Evolutionary conservation across 2,329 filamentous ascomycete genomes (phyloP).

Genomic region (Diaporthe vexans): DNA sequence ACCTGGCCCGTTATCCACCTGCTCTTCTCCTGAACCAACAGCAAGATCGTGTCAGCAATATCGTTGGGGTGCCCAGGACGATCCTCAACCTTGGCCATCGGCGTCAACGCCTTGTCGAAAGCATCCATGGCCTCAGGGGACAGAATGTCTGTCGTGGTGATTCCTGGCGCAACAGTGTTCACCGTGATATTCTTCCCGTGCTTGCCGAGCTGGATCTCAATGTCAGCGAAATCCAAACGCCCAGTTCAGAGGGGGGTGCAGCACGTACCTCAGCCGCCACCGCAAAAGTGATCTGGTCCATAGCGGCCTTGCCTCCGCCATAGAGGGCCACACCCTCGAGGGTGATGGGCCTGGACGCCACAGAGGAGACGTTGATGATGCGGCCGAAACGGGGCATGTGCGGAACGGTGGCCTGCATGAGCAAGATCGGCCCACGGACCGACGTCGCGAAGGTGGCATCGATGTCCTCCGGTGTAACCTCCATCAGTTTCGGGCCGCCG

Average conservation of each 20-base stretch:
- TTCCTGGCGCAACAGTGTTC: slow-evolving; percentile 58
- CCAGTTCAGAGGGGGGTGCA: fast-evolving
- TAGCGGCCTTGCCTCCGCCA: slow-evolving; percentile 52
- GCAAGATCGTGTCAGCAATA: slow-evolving; percentile 57
- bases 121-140: slow-evolving; percentile 42
- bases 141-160: slow-evolving; percentile 53
- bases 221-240: not conserved
- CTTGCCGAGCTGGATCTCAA: not conserved
- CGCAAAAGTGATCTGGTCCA: slow-evolving; percentile 52
- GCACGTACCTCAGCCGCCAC: slow-evolving; percentile 52
- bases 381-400: slow-evolving; percentile 54
- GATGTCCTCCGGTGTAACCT: slow-evolving; percentile 47
- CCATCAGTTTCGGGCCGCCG: slow-evolving; percentile 42
- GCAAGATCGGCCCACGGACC: slow-evolving; percentile 52
- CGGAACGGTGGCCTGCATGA: slow-evolving; percentile 51
- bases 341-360: slow-evolving; percentile 45
- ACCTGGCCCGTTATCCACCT: slow-evolving; percentile 58
- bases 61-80: slow-evolving; percentile 54
- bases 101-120: slow-evolving; percentile 44
- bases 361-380: slow-evolving; percentile 52
- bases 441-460: slow-evolving; percentile 51
- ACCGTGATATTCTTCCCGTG: slow-evolving; percentile 56
- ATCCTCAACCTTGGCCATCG: slow-evolving; percentile 51
- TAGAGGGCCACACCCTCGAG: slow-evolving; percentile 45
- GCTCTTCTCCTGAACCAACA: slow-evolving; percentile 55